Evolutionary conservation across 192 early-diverging fungal species (phyloP).

Genomic region (Entomortierella beljakovae): DNA sequence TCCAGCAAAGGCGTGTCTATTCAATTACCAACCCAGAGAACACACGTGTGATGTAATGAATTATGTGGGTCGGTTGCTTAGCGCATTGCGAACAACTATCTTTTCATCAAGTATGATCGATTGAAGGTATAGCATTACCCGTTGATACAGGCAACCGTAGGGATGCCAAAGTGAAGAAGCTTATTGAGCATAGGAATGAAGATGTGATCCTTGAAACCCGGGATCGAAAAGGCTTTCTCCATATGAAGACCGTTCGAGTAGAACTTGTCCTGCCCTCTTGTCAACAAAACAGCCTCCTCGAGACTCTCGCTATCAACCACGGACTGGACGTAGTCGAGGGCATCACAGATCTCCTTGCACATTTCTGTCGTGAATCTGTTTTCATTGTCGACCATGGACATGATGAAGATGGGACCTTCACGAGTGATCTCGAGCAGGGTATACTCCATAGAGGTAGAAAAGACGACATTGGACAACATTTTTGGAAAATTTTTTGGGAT

Average conservation of each 20-base stretch:
- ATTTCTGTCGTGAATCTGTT: conserved; percentile 75
- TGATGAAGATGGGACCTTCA: conserved; percentile 68
- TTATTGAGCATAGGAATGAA: conserved; percentile 69
- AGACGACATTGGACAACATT: too few species aligned
- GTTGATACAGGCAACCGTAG: conserved; percentile 80
- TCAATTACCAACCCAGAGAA: neutral
- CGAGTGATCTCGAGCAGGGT: conserved; percentile 27
- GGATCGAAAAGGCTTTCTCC: conserved; percentile 43
- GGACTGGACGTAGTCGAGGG: conserved; percentile 66
- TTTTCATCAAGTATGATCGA: neutral
- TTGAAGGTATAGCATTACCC: conserved; percentile 41
- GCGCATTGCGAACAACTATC: neutral
- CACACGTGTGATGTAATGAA: neutral
- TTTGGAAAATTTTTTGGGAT: too few species aligned
- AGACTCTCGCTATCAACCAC: conserved; percentile 54
- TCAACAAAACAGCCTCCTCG: conserved; percentile 65
- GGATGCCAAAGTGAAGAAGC: conserved; percentile 71
- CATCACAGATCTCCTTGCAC: conserved; percentile 62
- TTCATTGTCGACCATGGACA: conserved; percentile 71
- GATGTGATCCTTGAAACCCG: conserved; percentile 61
- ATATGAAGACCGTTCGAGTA: conserved; percentile 77
- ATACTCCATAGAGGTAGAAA: too few species aligned
- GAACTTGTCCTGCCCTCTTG: conserved; percentile 74
- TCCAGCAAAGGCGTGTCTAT: conserved; percentile 79
- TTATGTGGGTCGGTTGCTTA: neutral